Percentiles rank a stretch among this genome's conserved stretches.
Evolutionary conservation across 2,329 filamentous ascomycete species (phyloP).

Genomic region (Whalleya microplaca): DNA sequence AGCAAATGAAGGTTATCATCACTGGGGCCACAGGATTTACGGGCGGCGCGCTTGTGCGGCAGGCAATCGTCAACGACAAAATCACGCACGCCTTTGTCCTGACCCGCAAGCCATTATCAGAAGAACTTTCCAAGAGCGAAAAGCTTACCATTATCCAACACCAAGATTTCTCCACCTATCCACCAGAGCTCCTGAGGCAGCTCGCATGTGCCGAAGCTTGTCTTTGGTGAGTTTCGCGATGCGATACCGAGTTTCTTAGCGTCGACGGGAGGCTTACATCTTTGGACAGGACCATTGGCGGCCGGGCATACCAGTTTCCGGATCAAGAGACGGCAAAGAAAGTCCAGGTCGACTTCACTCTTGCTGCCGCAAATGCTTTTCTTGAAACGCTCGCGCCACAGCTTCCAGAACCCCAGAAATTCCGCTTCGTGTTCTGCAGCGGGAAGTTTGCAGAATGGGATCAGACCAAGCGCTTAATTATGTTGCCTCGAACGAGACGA

Average conservation of each 20-base stretch:
- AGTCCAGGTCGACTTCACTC: conserved; percentile 63
- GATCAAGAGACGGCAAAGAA: conserved; percentile 48
- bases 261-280: background rate
- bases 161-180: conserved; percentile 57
- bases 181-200: conserved; percentile 48
- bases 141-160: conserved; percentile 56
- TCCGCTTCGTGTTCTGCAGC: conserved; percentile 50
- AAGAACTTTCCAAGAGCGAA: conserved; percentile 46
- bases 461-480: conserved; percentile 40
- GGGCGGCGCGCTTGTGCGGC: conserved; percentile 55
- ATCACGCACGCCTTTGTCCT: conserved; percentile 58
- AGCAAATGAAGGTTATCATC: conserved; percentile 61
- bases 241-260: background rate
- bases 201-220: conserved; percentile 59
- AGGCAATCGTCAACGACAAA: conserved; percentile 51
- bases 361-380: conserved; percentile 64
- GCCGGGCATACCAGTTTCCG: conserved; percentile 50
- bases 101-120: conserved; percentile 50
- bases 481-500: conserved; percentile 42
- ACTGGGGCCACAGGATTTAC: conserved; percentile 62
- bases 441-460: conserved; percentile 40
- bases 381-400: conserved; percentile 36
- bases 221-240: conserved; percentile 59
- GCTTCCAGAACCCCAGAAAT: conserved; percentile 36
- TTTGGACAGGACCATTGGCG: conserved; percentile 44